phyloP scores from a whole-genome alignment of 2,329 filamentous ascomycete species.

The Colletotrichum trifolii region DNA sequence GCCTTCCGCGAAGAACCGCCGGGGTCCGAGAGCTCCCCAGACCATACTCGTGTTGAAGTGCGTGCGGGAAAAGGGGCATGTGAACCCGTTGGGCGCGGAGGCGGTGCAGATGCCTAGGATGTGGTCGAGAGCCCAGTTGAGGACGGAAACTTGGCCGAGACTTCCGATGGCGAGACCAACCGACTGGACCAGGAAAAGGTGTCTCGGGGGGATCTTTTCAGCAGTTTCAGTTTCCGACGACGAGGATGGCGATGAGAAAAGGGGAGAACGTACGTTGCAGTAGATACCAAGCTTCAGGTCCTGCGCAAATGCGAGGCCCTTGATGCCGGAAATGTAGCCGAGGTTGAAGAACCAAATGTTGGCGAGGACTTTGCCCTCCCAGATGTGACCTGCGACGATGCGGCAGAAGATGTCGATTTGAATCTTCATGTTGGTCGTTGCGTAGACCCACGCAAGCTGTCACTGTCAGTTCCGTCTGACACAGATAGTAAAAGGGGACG shows the following conservation, averaged over 20 bases:
- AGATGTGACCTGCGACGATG: constrained; percentile 57
- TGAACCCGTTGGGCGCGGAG: constrained; percentile 59
- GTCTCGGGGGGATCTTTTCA: constrained; percentile 52
- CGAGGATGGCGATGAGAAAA: background rate
- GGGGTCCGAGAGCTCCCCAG: constrained; percentile 68
- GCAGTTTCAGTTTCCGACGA: background rate
- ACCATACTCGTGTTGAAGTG: constrained; percentile 66
- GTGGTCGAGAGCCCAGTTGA: constrained; percentile 51
- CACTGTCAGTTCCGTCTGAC: background rate
- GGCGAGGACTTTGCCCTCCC: constrained; percentile 54
- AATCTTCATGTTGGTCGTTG: constrained; percentile 56
- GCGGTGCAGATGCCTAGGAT: constrained; percentile 61
- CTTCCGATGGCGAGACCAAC: constrained; percentile 56
- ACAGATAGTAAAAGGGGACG: constrained; percentile 47
- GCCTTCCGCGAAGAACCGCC: constrained; percentile 63
- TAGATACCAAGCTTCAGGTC: constrained; percentile 60
- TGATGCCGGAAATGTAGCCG: constrained; percentile 54
- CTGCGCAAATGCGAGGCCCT: constrained; percentile 53
- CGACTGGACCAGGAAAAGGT: constrained; percentile 56
- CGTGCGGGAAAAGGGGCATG: constrained; percentile 47
- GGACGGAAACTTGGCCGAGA: constrained; percentile 55
- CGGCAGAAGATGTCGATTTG: constrained; percentile 58
- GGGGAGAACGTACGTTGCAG: constrained; percentile 41
- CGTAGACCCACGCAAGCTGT: constrained; percentile 47
- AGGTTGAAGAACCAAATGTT: constrained; percentile 53